Evolutionary conservation across 2,329 filamentous ascomycete genomes (phyloP).

Genomic region (Didymella glomerata): DNA sequence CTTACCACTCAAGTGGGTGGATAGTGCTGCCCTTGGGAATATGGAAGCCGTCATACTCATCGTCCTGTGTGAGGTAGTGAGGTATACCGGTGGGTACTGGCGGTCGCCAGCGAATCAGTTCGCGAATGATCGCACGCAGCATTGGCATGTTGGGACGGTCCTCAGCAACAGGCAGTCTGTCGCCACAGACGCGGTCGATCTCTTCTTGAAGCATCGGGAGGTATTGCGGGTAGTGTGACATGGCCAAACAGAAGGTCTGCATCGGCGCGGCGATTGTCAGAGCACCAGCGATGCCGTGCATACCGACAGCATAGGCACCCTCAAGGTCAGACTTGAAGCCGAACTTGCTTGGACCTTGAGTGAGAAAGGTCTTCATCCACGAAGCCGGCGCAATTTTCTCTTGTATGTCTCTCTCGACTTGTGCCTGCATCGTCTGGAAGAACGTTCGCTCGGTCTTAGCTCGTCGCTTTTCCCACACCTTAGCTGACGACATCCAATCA

Average conservation of each 20-base stretch:
- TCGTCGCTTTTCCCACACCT: conserved; percentile 56
- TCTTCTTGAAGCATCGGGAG: conserved; percentile 53
- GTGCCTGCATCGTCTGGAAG: conserved; percentile 56
- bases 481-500: conserved; percentile 53
- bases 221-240: conserved; percentile 56
- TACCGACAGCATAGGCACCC: conserved; percentile 57
- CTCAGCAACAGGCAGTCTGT: conserved; percentile 47
- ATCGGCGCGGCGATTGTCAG: conserved; percentile 58
- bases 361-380: conserved; percentile 56
- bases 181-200: conserved; percentile 52
- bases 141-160: conserved; percentile 53
- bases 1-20: conserved; percentile 56
- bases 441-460: conserved; percentile 55
- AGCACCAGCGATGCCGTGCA: conserved; percentile 59
- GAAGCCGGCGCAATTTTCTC: conserved; percentile 49
- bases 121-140: conserved; percentile 51
- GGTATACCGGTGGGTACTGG: conserved; percentile 60
- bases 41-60: conserved; percentile 64
- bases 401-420: conserved; percentile 50
- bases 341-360: conserved; percentile 50
- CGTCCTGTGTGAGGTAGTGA: conserved; percentile 63
- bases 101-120: conserved; percentile 56
- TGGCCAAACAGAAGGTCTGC: conserved; percentile 58
- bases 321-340: conserved; percentile 56
- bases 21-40: conserved; percentile 64